These are phyloP conservation scores for Coemansia sp. DNA, from an alignment of 192 early-diverging fungal species.

Conservation along the genomic window DNA sequence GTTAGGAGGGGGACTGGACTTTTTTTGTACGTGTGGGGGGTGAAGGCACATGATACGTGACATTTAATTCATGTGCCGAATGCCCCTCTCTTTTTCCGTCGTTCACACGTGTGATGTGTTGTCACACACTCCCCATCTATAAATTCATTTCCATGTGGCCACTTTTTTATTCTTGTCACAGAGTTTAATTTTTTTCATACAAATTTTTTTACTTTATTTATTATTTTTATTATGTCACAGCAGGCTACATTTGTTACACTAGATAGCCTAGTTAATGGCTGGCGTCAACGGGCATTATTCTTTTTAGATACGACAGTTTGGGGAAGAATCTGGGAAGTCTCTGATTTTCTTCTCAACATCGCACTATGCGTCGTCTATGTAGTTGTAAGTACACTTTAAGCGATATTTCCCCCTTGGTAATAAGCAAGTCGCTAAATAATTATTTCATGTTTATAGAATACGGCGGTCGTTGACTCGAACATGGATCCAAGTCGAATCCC, in stretches of 20 bases:
- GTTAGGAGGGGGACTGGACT: not conserved
- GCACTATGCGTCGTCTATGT: slow-evolving; percentile 41
- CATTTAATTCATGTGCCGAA: slow-evolving; percentile 2
- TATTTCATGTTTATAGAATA: slow-evolving; percentile 29
- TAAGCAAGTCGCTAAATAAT: not conserved
- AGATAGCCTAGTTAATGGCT: slow-evolving; percentile 49
- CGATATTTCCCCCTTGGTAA: not conserved
- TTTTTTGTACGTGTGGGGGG: not conserved
- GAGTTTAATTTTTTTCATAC: not conserved
- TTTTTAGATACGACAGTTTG: slow-evolving; percentile 46
- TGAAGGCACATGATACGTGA: not conserved
- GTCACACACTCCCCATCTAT: not conserved
- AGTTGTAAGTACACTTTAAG: slow-evolving; percentile 28
- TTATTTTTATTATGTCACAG: slow-evolving; percentile 18
- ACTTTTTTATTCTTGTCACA: not conserved
- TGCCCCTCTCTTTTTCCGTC: not conserved
- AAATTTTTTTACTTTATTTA: not conserved
- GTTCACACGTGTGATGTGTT: not conserved
- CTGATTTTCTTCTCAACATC: slow-evolving; percentile 38
- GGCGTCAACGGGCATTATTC: slow-evolving; percentile 45
- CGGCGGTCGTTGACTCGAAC: slow-evolving; percentile 26
- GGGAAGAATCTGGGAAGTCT: slow-evolving; percentile 49
- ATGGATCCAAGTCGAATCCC: slow-evolving; percentile 33
- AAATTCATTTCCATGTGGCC: not conserved
- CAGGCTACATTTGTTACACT: slow-evolving; percentile 48